A percentile compares a stretch with the other conserved stretches of the same genome.
Evolutionary conservation across 176 grass and related monocot genomes (phyloP).

Genomic region (Guadua angustifolia): DNA sequence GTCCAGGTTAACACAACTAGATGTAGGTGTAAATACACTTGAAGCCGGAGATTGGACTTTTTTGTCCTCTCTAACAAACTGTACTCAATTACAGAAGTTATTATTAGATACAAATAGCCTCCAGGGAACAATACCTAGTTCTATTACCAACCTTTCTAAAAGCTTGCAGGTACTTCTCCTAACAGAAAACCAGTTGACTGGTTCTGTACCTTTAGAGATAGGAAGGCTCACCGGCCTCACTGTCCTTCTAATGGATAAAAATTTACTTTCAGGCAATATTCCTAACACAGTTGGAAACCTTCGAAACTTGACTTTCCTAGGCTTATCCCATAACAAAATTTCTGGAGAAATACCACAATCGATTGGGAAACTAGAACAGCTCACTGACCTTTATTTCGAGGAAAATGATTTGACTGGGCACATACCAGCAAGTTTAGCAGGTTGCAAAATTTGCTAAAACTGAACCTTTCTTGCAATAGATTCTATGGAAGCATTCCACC

Average conservation of each 20-base stretch:
- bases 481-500: no score
- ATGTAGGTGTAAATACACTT: background rate
- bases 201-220: background rate
- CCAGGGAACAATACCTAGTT: no score
- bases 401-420: slow-evolving; percentile 17
- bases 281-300: background rate
- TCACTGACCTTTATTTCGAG: slow-evolving; percentile 5
- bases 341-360: slow-evolving; percentile 36
- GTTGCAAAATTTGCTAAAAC: no score
- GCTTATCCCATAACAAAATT: slow-evolving; percentile 24
- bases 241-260: background rate
- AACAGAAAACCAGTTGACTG: background rate
- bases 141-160: slow-evolving; percentile 16
- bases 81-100: no score
- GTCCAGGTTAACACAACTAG: background rate
- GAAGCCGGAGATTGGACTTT: slow-evolving; percentile 30
- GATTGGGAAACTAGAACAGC: slow-evolving; percentile 7
- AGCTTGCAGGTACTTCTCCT: background rate
- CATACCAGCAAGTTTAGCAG: no score
- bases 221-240: slow-evolving; percentile 3
- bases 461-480: no score
- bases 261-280: background rate
- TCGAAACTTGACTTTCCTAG: background rate
- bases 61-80: background rate
- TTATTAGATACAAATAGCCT: no score